A percentile compares a stretch with the other conserved stretches of the same genome.
phyloP scores from a whole-genome alignment of 2,329 filamentous ascomycete genomes.

The Aurifilum marmelostoma region DNA sequence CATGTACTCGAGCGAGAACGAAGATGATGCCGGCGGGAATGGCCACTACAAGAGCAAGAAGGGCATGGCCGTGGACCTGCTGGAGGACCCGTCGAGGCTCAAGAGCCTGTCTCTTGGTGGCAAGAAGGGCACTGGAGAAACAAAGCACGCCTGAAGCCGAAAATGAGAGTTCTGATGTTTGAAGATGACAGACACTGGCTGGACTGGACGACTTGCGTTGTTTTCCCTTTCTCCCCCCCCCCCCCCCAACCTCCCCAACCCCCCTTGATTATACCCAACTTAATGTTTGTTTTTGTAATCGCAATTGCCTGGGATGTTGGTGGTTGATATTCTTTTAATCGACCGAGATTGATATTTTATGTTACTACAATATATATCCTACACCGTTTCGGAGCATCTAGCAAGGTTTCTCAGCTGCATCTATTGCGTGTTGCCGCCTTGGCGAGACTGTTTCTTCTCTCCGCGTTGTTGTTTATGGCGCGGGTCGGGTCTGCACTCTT shows the following conservation, averaged over 20 bases:
- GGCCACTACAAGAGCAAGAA: constrained; percentile 50
- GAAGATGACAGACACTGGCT: neutral
- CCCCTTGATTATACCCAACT: constrained; percentile 18
- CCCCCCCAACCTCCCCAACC: neutral
- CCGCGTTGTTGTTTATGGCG: too few species aligned
- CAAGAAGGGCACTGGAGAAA: neutral
- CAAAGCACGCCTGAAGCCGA: neutral
- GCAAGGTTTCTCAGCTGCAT: neutral
- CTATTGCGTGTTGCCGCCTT: neutral
- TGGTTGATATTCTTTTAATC: neutral
- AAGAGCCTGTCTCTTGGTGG: constrained; percentile 38
- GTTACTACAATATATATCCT: neutral
- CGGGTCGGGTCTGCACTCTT: neutral
- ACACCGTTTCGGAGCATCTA: neutral
- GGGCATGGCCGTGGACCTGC: constrained; percentile 53
- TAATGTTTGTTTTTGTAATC: constrained; percentile 13
- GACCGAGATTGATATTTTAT: neutral
- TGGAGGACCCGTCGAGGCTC: constrained; percentile 53
- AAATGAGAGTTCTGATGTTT: too few species aligned
- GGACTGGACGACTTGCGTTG: neutral
- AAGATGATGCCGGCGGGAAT: constrained; percentile 33
- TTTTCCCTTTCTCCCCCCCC: neutral
- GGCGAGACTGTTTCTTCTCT: neutral
- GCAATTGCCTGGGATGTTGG: neutral
- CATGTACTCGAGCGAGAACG: constrained; percentile 46